phyloP scores from a whole-genome alignment of 2,329 filamentous ascomycete genomes.

The Cladosporium sp. region DNA sequence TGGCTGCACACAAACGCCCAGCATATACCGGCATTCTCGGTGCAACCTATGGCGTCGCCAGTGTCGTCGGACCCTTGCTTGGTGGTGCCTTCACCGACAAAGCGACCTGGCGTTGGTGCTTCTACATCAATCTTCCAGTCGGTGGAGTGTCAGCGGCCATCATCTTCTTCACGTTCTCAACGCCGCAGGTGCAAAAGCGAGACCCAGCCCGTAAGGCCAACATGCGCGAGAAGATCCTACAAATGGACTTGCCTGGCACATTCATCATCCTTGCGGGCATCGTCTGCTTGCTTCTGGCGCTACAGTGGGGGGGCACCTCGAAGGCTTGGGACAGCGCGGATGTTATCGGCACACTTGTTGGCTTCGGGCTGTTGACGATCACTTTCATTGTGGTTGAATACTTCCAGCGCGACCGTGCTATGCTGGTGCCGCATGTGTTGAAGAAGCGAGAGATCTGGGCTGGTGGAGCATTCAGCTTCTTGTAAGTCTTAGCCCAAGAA shows the following conservation, averaged over 20 bases:
- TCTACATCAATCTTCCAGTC: conserved; percentile 43
- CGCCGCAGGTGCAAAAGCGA: conserved; percentile 5
- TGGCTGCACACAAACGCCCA: conserved; percentile 40
- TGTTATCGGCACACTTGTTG: conserved; percentile 23
- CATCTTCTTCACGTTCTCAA: conserved; percentile 26
- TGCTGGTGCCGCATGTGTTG: not conserved
- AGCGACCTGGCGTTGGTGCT: conserved; percentile 34
- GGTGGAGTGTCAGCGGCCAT: conserved; percentile 32
- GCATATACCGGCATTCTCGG: conserved; percentile 37
- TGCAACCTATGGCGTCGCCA: conserved; percentile 37
- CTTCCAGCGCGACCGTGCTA: not conserved
- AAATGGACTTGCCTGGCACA: conserved; percentile 48
- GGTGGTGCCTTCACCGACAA: conserved; percentile 40
- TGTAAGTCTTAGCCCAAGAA: conserved; percentile 30
- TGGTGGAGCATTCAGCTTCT: conserved; percentile 8
- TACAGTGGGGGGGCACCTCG: conserved; percentile 44
- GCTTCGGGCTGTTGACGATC: conserved; percentile 36
- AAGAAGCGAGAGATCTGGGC: not conserved
- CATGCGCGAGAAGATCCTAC: conserved; percentile 43
- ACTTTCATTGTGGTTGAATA: conserved; percentile 32
- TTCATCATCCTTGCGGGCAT: conserved; percentile 37
- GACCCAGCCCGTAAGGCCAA: not conserved
- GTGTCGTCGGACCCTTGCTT: conserved; percentile 39
- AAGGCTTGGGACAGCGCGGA: conserved; percentile 30
- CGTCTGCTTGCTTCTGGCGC: conserved; percentile 40